phyloP scores from a whole-genome alignment of 2,329 filamentous ascomycete species.

The Aurifilum marmelostoma region DNA sequence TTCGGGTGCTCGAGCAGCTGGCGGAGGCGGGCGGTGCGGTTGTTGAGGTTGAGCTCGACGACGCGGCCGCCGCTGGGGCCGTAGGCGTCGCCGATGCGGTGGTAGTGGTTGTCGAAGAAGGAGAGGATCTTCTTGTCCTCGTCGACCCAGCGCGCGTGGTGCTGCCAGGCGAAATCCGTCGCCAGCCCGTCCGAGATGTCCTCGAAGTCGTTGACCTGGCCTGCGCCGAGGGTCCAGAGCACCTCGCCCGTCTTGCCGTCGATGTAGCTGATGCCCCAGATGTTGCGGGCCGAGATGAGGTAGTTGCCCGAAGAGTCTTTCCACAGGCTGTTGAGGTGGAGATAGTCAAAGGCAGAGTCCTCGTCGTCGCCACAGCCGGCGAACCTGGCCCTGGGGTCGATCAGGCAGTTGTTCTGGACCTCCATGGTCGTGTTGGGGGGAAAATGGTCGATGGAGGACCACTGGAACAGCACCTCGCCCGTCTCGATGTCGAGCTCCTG shows the following conservation, averaged over 20 bases:
- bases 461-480: slow-evolving; percentile 43
- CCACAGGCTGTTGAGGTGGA: slow-evolving; percentile 43
- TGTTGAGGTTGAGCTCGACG: slow-evolving; percentile 35
- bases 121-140: slow-evolving; percentile 35
- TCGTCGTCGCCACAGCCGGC: slow-evolving; percentile 25
- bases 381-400: slow-evolving; percentile 24
- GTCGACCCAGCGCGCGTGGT: slow-evolving; percentile 39
- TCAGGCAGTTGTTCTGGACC: slow-evolving; percentile 25
- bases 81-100: slow-evolving; percentile 26
- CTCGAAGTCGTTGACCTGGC: slow-evolving; percentile 39
- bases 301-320: slow-evolving; percentile 43
- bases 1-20: slow-evolving; percentile 38
- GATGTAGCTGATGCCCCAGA: slow-evolving; percentile 37
- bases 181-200: slow-evolving; percentile 41
- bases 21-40: slow-evolving; percentile 37
- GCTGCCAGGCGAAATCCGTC: slow-evolving; percentile 44
- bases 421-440: slow-evolving; percentile 24
- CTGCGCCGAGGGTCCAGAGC: slow-evolving; percentile 43
- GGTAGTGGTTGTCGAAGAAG: slow-evolving; percentile 43
- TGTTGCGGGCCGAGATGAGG: slow-evolving; percentile 40
- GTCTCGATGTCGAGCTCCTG: slow-evolving; percentile 45
- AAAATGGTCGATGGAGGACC: slow-evolving; percentile 32
- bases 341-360: slow-evolving; percentile 40
- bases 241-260: slow-evolving; percentile 35
- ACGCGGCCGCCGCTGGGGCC: slow-evolving; percentile 31